Percentiles rank a stretch among this genome's conserved stretches.
Evolutionary conservation across 805 yeast species (phyloP).

Genomic region (Vanderwaltozyma tropicalis): DNA sequence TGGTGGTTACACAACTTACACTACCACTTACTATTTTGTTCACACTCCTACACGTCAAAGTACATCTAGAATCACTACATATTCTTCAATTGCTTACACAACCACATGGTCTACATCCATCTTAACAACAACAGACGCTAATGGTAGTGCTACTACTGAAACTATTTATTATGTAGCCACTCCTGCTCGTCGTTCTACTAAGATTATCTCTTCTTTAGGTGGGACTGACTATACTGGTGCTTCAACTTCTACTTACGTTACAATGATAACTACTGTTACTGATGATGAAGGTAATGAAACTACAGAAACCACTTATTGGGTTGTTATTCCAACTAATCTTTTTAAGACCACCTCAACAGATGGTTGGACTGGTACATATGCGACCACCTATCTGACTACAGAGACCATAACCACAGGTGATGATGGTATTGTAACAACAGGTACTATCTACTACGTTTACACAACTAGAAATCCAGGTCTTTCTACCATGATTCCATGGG

Average conservation of each 20-base stretch:
- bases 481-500: slow-evolving; percentile 3
- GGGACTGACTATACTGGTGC: neutral
- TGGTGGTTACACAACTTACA: neutral
- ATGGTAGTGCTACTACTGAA: neutral
- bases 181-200: neutral
- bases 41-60: neutral
- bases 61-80: neutral
- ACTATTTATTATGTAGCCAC: slow-evolving; percentile 1
- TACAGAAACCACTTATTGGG: neutral
- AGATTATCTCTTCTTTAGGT: neutral
- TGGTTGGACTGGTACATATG: neutral
- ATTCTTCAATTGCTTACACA: neutral
- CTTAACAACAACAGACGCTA: neutral
- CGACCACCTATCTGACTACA: neutral
- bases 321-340: neutral
- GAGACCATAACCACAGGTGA: neutral
- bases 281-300: neutral
- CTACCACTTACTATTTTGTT: neutral
- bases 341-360: neutral
- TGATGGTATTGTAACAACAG: neutral
- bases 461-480: neutral
- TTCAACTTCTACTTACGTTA: neutral
- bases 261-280: neutral
- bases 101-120: neutral
- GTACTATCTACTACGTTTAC: slow-evolving; percentile 1